These are phyloP conservation scores for Tetrahymena elliotti DNA, from an alignment of 73 alveolate genomes.

Conservation along the genomic window DNA sequence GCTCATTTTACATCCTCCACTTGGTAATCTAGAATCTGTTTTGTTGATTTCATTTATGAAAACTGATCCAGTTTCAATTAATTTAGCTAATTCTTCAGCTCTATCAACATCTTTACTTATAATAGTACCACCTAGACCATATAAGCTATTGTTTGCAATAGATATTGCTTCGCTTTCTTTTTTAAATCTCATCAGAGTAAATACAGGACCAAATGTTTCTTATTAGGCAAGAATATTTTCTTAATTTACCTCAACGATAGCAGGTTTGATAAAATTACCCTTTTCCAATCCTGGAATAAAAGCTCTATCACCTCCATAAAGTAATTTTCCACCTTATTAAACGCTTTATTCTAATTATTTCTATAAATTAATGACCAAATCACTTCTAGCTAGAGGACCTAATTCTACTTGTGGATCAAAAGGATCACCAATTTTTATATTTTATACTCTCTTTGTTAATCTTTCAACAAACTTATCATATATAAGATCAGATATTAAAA, in stretches of 20 bases:
- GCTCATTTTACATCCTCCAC: constrained; percentile 73
- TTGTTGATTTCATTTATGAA: constrained; percentile 62
- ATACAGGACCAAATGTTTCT: constrained; percentile 85
- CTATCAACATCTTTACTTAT: constrained; percentile 40
- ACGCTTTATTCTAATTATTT: not conserved
- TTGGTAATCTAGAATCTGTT: constrained; percentile 62
- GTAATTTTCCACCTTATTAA: not conserved
- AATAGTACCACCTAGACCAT: constrained; percentile 76
- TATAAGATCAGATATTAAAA: constrained; percentile 43
- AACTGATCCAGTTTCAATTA: constrained; percentile 66
- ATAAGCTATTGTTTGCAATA: constrained; percentile 62
- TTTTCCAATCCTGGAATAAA: not conserved
- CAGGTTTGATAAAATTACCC: constrained; percentile 48
- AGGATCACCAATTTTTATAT: constrained; percentile 67
- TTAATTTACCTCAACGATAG: constrained; percentile 44
- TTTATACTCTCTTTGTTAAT: constrained; percentile 18
- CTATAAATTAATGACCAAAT: constrained; percentile 37
- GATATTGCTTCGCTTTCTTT: constrained; percentile 55
- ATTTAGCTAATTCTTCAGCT: constrained; percentile 29
- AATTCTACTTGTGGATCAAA: constrained; percentile 30
- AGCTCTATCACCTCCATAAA: constrained; percentile 17
- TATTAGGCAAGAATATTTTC: constrained; percentile 47
- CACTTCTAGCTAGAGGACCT: constrained; percentile 72
- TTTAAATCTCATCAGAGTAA: constrained; percentile 46
- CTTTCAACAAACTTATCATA: constrained; percentile 55